Evolutionary conservation across 768 basidiomycete genomes (phyloP).

Genomic region (Boletus subparvulus): DNA sequence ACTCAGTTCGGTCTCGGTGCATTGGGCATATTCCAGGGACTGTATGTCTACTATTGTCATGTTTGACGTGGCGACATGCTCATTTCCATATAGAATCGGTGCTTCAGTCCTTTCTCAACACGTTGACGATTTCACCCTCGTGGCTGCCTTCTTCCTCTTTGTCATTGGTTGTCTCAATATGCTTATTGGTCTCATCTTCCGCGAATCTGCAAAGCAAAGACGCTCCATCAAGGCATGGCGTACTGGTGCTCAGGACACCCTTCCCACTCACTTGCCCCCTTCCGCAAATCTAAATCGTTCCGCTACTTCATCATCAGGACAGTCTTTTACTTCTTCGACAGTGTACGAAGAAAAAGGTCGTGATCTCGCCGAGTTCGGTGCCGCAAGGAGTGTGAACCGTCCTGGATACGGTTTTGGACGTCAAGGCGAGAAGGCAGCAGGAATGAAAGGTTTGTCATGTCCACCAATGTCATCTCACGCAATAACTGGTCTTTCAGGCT

Average conservation of each 20-base stretch:
- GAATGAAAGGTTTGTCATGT: slow-evolving; percentile 46
- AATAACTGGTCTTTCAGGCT: slow-evolving; percentile 36
- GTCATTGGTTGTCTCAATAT: slow-evolving; percentile 89
- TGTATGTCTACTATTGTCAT: slow-evolving; percentile 47
- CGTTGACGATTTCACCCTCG: slow-evolving; percentile 86
- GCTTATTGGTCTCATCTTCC: slow-evolving; percentile 71
- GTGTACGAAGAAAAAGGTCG: slow-evolving; percentile 30
- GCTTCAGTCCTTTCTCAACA: slow-evolving; percentile 73
- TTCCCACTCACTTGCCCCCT: slow-evolving; percentile 44
- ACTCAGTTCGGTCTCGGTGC: slow-evolving; percentile 82
- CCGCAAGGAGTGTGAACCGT: slow-evolving; percentile 32
- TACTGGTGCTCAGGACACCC: slow-evolving; percentile 47
- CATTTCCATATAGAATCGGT: slow-evolving; percentile 48
- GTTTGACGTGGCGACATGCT: slow-evolving; percentile 1
- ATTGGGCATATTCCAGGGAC: slow-evolving; percentile 82
- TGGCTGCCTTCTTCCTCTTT: slow-evolving; percentile 90
- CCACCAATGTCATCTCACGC: neutral
- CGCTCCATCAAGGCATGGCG: slow-evolving; percentile 68
- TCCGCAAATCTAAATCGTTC: slow-evolving; percentile 26
- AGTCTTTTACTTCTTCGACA: slow-evolving; percentile 28
- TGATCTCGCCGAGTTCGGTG: slow-evolving; percentile 23
- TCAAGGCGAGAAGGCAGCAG: slow-evolving; percentile 74
- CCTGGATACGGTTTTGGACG: slow-evolving; percentile 75
- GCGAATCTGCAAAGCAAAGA: slow-evolving; percentile 56
- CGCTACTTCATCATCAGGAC: slow-evolving; percentile 22